Evolutionary conservation across 2,329 filamentous ascomycete genomes (phyloP), one percentile per base, ranked within the genome.

Genomic region (Lasiodiplodia citricola): DNA sequence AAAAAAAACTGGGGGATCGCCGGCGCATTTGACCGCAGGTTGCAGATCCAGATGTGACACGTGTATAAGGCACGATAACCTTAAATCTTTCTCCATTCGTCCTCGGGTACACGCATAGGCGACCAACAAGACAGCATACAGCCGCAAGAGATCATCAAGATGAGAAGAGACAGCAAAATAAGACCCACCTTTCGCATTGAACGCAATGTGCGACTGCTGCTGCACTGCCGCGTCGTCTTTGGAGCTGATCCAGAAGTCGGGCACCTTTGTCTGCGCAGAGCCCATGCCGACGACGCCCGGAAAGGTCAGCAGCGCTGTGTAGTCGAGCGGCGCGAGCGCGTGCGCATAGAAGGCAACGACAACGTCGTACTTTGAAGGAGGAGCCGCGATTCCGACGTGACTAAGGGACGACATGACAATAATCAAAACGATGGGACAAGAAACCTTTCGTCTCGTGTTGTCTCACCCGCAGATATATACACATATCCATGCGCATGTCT

Each of bases 301-400:
- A 4, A 55, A 35, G 1, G 70, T 71, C 5, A 70, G 69, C 35
- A 73, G 70, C 13, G 76, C 74, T 28, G 70, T 71, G 51, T 73
- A 71, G 21, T 74, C 73, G 21, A 77, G 70, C 13, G 75, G 74
- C 23, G 72, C 72, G 16, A 77, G 74, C n/a, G 72, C 74, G 2
- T 70, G 66, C 41, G 70, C 64, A 62, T 77, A 77, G 69, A 70
- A 77, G 18, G 67, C 66, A 14, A 73, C 69, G 6, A 73, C 69
- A 38, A 72, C 73, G 5, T 72, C 71, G 60, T 70, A 72, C 25
- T 69, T 69, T 52, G 70, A 67, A 18, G 70, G 28, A 16, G 72
- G 73, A 18, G 75, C 73, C 18, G 60, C 52, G 64, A 76, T 72
- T 50, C 63, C 66, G 64, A 74, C 57, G 70, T 77, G 74, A 65